Base-by-base conservation (phyloP, 73 alveolate species). In the Paramecium primaurelia region DNA sequence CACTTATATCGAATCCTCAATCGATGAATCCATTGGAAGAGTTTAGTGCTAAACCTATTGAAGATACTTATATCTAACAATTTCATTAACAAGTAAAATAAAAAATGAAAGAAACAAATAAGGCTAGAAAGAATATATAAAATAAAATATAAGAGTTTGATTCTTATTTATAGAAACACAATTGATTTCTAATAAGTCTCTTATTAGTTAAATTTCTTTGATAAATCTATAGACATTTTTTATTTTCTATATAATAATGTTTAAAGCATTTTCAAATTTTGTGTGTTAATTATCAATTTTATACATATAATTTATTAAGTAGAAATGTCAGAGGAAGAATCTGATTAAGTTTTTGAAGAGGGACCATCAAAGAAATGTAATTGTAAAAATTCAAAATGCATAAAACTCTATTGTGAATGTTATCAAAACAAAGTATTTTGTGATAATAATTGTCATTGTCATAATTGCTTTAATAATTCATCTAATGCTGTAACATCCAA, bases 341-440 rank as follows among this genome's bases (percentile, higher is more conserved):
- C 84, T 32, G 42, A 64, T 28, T 64, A 64, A 34, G 84, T 28
- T 6, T 64, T 64, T 34, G 42, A 64, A 64, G 84, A 64, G 49
- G 91, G 91, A 12, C 91, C 91, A 14, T 80, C 91, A 40, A 92
- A 94, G 84, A 94, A 92, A 45, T 98, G 99, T 92, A 95, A 96
- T 69, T 98, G 99, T 83, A 93, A 94, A 58, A 93, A 97, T 80
- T 97, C 99, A 14, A 95, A 95, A 83, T 98, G 99, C 94, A 86
- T 98, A 64, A 98, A 98, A 94, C 95, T 98, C 88, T 98, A 98
- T 93, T 98, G 99, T 92, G 99, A 98, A 86, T 98, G 99, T 71
- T 98, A 80, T 49, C 47, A 80, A 80, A 26, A 30, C 16, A 80
- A 80, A 32, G 91, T 80, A 30, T 80, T 80, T 44, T 80, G 91